These are phyloP conservation scores for Chaetomium globosum DNA, from an alignment of 2,329 filamentous ascomycete genomes.

Conservation along the genomic window DNA sequence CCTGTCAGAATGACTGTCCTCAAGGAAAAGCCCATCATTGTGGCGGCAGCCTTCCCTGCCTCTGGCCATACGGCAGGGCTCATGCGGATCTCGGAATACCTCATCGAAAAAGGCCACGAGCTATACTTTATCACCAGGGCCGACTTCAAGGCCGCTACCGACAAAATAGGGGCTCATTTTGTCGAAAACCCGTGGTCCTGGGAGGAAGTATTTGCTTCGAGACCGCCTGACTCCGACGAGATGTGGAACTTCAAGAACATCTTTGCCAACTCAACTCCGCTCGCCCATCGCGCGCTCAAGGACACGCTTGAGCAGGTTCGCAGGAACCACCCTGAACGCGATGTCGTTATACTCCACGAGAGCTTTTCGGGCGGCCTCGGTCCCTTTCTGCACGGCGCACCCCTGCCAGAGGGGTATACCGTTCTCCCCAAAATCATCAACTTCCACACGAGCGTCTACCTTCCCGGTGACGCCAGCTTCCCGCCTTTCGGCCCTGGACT, in stretches of 20 bases:
- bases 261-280: conserved; percentile 43
- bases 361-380: conserved; percentile 44
- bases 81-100: conserved; percentile 42
- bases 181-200: conserved; percentile 32
- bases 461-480: conserved; percentile 44
- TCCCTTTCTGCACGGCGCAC: conserved; percentile 45
- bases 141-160: conserved; percentile 43
- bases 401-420: conserved; percentile 45
- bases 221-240: conserved; percentile 30
- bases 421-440: conserved; percentile 45
- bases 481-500: conserved; percentile 47
- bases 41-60: conserved; percentile 38
- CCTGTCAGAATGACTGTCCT: background rate
- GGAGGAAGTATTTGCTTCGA: background rate
- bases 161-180: conserved; percentile 45
- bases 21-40: conserved; percentile 38
- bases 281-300: conserved; percentile 24
- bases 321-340: conserved; percentile 40
- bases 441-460: conserved; percentile 46
- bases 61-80: conserved; percentile 42
- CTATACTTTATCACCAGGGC: conserved; percentile 48
- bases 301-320: conserved; percentile 42
- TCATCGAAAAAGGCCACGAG: conserved; percentile 47
- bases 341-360: conserved; percentile 51
- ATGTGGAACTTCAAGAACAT: conserved; percentile 42